Conservation (phyloP, 176 grass and related monocot genomes). For the Ananas comosus region DNA sequence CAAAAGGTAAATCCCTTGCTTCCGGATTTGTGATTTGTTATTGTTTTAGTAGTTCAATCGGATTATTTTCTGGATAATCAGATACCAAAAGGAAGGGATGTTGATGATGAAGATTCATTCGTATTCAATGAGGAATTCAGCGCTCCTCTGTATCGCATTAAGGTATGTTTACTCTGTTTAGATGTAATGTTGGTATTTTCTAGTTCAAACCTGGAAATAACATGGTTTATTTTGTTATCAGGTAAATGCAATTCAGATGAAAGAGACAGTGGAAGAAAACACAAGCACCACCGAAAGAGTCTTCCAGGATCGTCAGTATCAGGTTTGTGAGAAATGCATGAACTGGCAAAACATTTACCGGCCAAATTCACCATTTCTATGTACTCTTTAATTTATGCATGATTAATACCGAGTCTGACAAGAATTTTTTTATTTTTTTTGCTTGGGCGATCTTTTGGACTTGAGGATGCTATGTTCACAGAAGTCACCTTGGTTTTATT, state of each 20-base stretch:
- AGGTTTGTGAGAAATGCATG: constrained; percentile 39
- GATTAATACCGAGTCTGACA: too few relatives aligned
- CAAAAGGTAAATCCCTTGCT: constrained; percentile 61
- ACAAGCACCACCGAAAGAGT: constrained; percentile 97
- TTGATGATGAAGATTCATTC: constrained; percentile 83
- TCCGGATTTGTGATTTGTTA: constrained; percentile 12
- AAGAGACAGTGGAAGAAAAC: constrained; percentile 99
- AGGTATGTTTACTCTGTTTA: constrained; percentile 40
- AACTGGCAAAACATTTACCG: background rate
- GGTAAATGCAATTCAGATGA: constrained; percentile 99
- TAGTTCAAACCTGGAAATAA: constrained; percentile 22
- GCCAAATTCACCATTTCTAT: too few relatives aligned
- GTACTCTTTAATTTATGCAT: too few relatives aligned
- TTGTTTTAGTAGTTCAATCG: constrained; percentile 3
- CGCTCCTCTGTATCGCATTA: constrained; percentile 94
- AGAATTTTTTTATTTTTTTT: too few relatives aligned
- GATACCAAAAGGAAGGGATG: constrained; percentile 95
- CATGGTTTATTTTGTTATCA: constrained; percentile 25
- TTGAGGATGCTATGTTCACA: too few relatives aligned
- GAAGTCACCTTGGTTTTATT: too few relatives aligned
- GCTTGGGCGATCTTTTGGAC: too few relatives aligned
- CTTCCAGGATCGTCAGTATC: constrained; percentile 96
- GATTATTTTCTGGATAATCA: constrained; percentile 36
- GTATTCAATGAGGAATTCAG: constrained; percentile 91
- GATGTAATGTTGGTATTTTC: background rate